Percentiles rank a stretch among this genome's conserved stretches.
Conservation (phyloP, 140 eudicot genomes). For the Cichorium intybus region DNA sequence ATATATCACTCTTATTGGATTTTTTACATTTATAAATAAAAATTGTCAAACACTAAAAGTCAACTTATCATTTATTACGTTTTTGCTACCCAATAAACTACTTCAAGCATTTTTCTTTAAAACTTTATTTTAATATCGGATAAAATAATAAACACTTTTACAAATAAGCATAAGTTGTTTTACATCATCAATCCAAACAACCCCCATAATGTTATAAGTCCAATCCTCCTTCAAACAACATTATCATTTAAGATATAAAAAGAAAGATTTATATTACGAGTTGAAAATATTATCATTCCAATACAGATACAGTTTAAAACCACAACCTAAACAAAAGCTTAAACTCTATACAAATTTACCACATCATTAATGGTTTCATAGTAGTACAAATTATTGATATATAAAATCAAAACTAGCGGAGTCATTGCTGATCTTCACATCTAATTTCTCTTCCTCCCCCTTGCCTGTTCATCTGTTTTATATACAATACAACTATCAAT, state of each 20-base stretch:
- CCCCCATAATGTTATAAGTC: no score
- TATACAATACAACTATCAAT: not conserved
- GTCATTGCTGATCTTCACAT: conserved; percentile 26
- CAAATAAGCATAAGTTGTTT: no score
- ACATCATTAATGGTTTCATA: conserved; percentile 15
- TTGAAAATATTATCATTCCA: not conserved
- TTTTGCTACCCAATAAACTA: no score
- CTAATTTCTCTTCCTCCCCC: conserved; percentile 22
- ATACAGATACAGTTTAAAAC: not conserved
- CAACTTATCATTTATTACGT: no score
- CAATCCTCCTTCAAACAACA: no score
- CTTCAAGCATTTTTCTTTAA: no score
- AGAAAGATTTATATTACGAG: not conserved
- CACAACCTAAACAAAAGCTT: conserved; percentile 6
- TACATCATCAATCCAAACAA: no score
- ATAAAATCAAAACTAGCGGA: conserved; percentile 6
- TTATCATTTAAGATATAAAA: not conserved
- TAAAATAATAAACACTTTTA: no score
- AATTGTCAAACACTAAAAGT: no score
- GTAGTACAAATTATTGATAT: not conserved
- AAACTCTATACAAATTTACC: conserved; percentile 25
- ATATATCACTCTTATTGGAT: no score
- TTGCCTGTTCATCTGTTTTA: conserved; percentile 21
- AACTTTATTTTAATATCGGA: no score
- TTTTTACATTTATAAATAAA: no score